phyloP scores from a whole-genome alignment of 2,329 filamentous ascomycete genomes.

The Penicillium sp. region DNA sequence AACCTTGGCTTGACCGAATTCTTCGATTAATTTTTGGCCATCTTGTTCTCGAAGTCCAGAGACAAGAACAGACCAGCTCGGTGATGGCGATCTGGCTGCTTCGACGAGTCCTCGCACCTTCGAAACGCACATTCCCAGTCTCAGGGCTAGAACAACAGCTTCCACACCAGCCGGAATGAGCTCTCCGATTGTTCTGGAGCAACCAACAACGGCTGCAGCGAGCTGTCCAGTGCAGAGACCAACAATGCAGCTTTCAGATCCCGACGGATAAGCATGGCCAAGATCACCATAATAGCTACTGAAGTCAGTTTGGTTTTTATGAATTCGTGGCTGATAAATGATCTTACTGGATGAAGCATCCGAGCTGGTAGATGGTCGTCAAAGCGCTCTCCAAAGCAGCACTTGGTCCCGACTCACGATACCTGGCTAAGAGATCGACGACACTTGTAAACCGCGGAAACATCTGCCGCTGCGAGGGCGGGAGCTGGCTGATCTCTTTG shows the following conservation, averaged over 20 bases:
- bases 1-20: conserved; percentile 32
- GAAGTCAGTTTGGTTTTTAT: conserved; percentile 18
- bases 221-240: conserved; percentile 51
- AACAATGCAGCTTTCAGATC: conserved; percentile 42
- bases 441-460: conserved; percentile 47
- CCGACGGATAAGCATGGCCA: conserved; percentile 44
- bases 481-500: conserved; percentile 42
- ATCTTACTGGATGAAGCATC: conserved; percentile 50
- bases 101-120: conserved; percentile 44
- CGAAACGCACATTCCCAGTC: conserved; percentile 47
- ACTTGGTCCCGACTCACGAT: conserved; percentile 38
- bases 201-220: conserved; percentile 45
- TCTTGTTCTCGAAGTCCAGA: conserved; percentile 43
- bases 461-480: conserved; percentile 38
- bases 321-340: neutral
- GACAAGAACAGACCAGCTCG: conserved; percentile 47
- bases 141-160: conserved; percentile 47
- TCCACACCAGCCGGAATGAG: conserved; percentile 48
- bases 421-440: conserved; percentile 41
- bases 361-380: conserved; percentile 49
- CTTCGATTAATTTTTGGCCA: conserved; percentile 27
- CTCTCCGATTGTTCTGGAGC: conserved; percentile 45
- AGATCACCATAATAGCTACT: conserved; percentile 48
- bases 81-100: conserved; percentile 27
- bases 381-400: conserved; percentile 49